Evolutionary conservation across 192 early-diverging fungal species (phyloP), one percentile per base, ranked within the genome.

Genomic region (Linnemannia schmuckeri): DNA sequence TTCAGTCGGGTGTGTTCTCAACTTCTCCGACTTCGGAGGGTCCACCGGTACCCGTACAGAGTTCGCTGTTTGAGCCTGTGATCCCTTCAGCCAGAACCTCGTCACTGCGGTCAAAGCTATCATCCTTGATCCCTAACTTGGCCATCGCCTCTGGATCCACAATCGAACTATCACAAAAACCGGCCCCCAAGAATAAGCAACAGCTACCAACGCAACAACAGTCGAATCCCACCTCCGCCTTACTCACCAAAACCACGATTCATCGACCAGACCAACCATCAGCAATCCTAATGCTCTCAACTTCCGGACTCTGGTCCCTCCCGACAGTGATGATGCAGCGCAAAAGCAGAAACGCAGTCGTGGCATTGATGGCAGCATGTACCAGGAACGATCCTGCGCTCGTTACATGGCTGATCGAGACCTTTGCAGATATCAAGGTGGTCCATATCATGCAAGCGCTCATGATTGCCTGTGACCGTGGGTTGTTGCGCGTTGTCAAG

Each of bases 351-450:
- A 87, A 87, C 37, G 79, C 79, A 0, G 85, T 87, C 0, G 72
- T 87, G 12, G 85, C 85, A 41, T 63, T 87, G 35, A 87, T 87
- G 85, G 85, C 85, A 12, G 80, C 85, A 18, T 69, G 61, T 20
- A 75, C 63, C 1, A 70, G 85, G 42, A 87, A 87, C 79, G 85
- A 87, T 24, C 85, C 80, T 0, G 42, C 17, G 13, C 54, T 87
- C 3, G 85, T 87, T 20, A 72, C 63, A 3, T 87, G 85, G 85
- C 17, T 87, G 66, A 54, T 87, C 52, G 85, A 87, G 72, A 63
- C 85, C 2, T 81, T 87, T 75, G 79, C 85, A 6, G 85, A 87
- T 49, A 87, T 87, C 52, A 81, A 87, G 27, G 37, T 87, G 18
- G 71, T 41, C 17, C 85, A 87, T 57, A 35, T 87, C 17, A 77